phyloP scores from a whole-genome alignment of 495 filamentous ascomycete species.

The Neurospora sp. region DNA sequence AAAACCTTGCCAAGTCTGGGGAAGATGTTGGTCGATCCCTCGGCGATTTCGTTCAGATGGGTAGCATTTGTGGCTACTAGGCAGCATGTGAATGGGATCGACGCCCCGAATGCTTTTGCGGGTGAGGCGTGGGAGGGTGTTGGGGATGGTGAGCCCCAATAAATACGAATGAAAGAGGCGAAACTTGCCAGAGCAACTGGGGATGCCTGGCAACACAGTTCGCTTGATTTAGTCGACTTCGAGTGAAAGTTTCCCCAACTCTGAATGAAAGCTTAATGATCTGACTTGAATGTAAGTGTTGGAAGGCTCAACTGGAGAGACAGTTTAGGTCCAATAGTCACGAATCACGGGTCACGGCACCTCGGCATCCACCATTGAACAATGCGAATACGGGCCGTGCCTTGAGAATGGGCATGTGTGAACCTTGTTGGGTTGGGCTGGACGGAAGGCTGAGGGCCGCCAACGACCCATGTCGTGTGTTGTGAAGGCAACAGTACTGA shows the following conservation, averaged over 20 bases:
- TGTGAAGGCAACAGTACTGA: not conserved
- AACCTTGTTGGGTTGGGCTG: not conserved
- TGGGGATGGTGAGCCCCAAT: not conserved
- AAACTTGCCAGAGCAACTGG: not conserved
- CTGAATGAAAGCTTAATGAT: not conserved
- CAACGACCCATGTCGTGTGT: not conserved
- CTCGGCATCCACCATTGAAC: not conserved
- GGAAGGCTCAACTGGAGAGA: not conserved
- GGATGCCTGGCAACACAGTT: not conserved
- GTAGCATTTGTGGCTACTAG: not conserved
- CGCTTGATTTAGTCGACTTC: not conserved
- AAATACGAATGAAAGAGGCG: not conserved
- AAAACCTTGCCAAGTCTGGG: conserved; percentile 1
- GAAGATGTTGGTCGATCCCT: conserved; percentile 3
- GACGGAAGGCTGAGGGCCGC: not conserved
- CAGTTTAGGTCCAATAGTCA: not conserved
- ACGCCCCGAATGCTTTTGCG: not conserved
- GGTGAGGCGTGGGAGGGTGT: too few relatives aligned
- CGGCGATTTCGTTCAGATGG: not conserved
- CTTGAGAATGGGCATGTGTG: not conserved
- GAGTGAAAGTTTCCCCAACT: not conserved
- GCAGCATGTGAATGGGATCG: conserved; percentile 3
- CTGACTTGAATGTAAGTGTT: not conserved
- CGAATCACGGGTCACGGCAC: not conserved
- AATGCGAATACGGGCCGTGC: not conserved